phyloP scores from a whole-genome alignment of 108 stramenopile genomes.

The Pseudonitzschia delicatissima region DNA sequence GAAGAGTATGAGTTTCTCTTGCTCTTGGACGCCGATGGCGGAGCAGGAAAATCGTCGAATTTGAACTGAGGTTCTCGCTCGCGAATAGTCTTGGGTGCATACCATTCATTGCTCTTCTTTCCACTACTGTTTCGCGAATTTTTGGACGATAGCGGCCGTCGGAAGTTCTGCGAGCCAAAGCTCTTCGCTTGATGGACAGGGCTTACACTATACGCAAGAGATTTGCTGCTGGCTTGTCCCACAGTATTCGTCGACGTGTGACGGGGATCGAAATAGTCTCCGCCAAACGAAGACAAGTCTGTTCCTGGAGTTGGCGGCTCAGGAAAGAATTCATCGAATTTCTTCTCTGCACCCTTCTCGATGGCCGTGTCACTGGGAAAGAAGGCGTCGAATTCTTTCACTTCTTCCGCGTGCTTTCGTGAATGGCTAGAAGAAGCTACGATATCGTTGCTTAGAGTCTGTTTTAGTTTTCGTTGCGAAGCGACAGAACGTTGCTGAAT shows the following conservation, averaged over 20 bases:
- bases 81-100: neutral
- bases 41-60: constrained; percentile 15
- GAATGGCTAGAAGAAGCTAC: neutral
- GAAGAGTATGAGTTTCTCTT: constrained; percentile 1
- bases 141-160: neutral
- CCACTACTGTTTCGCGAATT: neutral
- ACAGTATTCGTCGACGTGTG: neutral
- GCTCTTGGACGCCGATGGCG: neutral
- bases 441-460: neutral
- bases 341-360: neutral
- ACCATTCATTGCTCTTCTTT: neutral
- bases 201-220: constrained; percentile 14
- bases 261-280: neutral
- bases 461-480: neutral
- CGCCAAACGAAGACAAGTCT: neutral
- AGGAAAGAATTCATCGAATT: constrained; percentile 1
- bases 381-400: constrained; percentile 9
- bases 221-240: constrained; percentile 6
- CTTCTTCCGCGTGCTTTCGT: neutral
- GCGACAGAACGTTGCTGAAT: constrained; percentile 12
- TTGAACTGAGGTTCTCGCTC: neutral
- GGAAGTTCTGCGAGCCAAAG: neutral
- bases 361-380: neutral
- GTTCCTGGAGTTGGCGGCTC: neutral
- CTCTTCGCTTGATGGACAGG: constrained; percentile 2